phyloP scores from a whole-genome alignment of 305 asterid species.

The Fraxinus ornus region DNA sequence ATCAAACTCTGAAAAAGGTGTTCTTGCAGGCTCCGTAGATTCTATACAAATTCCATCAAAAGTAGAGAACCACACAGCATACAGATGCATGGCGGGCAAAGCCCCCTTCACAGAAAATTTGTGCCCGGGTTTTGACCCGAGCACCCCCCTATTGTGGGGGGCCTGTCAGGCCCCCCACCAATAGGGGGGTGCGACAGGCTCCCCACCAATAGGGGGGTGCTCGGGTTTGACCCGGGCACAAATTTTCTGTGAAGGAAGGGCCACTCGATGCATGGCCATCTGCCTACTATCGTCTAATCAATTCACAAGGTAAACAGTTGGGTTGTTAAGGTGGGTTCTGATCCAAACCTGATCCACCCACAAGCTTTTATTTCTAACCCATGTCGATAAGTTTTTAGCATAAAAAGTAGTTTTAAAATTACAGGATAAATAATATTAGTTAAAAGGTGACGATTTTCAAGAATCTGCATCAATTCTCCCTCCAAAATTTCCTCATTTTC shows the following conservation, averaged over 20 bases:
- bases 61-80: constrained; percentile 39
- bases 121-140: too few relatives aligned
- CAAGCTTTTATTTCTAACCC: too few relatives aligned
- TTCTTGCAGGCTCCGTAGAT: constrained; percentile 23
- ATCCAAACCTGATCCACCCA: background rate
- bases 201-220: too few relatives aligned
- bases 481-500: background rate
- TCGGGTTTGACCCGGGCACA: too few relatives aligned
- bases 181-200: too few relatives aligned
- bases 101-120: too few relatives aligned
- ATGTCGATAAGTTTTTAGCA: background rate
- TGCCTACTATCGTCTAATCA: constrained; percentile 28
- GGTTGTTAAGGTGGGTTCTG: background rate
- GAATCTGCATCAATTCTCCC: background rate
- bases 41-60: constrained; percentile 39
- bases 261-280: too few relatives aligned
- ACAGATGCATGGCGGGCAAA: constrained; percentile 45
- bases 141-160: too few relatives aligned
- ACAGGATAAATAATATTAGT: too few relatives aligned
- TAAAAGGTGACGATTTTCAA: background rate
- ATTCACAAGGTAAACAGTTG: constrained; percentile 23
- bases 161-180: too few relatives aligned
- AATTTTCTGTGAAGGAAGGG: too few relatives aligned
- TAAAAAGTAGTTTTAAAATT: background rate
- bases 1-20: constrained; percentile 44